phyloP scores from a whole-genome alignment of 768 basidiomycete species.

The Tricholoma sp. region DNA sequence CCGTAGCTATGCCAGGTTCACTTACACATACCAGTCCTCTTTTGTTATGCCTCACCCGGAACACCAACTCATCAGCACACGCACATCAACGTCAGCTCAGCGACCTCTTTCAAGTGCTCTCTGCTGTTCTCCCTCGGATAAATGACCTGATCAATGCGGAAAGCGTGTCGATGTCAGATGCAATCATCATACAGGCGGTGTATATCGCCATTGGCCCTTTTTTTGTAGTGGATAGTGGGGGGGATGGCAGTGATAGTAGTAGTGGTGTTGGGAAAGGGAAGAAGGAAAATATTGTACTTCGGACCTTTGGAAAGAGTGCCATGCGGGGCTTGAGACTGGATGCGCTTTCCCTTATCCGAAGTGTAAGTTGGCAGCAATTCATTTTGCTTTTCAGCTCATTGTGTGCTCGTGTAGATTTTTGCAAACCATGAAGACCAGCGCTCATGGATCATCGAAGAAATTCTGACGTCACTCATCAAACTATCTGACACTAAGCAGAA shows the following conservation, averaged over 20 bases:
- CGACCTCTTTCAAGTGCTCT: conserved; percentile 71
- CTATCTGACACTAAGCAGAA: conserved; percentile 87
- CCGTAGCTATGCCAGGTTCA: conserved; percentile 18
- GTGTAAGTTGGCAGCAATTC: conserved; percentile 45
- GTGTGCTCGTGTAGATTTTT: conserved; percentile 59
- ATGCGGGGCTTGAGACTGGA: conserved; percentile 81
- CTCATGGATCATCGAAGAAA: conserved; percentile 98
- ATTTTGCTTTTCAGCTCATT: not conserved
- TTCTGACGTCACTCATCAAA: conserved; percentile 84
- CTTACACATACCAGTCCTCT: conserved; percentile 39
- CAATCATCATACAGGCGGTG: conserved; percentile 87
- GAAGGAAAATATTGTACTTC: conserved; percentile 56
- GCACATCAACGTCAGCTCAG: conserved; percentile 44
- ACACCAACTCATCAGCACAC: conserved; percentile 28
- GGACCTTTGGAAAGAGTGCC: conserved; percentile 69
- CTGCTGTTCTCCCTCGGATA: conserved; percentile 69
- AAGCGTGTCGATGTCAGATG: conserved; percentile 77
- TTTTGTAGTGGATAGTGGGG: conserved; percentile 74
- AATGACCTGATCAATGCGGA: conserved; percentile 70
- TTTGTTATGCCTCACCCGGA: conserved; percentile 46
- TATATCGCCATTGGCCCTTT: conserved; percentile 95
- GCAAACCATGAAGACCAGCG: conserved; percentile 88
- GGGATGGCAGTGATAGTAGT: conserved; percentile 41
- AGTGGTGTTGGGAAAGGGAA: conserved; percentile 36
- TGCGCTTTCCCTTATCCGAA: conserved; percentile 78